Conservation (phyloP, 1,284 basidiomycete genomes). For the Ceratobasidium sp. region DNA sequence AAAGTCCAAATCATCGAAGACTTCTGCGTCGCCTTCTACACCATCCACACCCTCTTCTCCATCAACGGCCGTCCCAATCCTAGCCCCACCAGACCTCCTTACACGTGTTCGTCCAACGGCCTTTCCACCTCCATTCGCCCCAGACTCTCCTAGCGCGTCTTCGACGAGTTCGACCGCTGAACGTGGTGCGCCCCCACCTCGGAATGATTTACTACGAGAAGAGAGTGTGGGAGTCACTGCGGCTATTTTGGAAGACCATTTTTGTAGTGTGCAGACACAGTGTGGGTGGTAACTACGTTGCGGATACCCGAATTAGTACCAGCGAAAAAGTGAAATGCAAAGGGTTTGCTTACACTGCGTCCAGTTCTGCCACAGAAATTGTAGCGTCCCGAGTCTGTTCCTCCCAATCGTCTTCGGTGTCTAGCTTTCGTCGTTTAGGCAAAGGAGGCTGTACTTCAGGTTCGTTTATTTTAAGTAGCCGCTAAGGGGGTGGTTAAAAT, state of each 20-base stretch:
- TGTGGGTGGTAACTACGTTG: constrained; percentile 71
- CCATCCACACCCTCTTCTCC: constrained; percentile 55
- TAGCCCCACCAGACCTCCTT: constrained; percentile 52
- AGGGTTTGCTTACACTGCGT: constrained; percentile 64
- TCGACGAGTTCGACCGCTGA: constrained; percentile 77
- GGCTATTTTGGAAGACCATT: constrained; percentile 95
- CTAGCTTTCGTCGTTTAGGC: constrained; percentile 64
- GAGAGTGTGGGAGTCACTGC: constrained; percentile 85
- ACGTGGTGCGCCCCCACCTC: constrained; percentile 54
- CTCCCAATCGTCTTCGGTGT: constrained; percentile 55
- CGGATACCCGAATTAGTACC: constrained; percentile 17
- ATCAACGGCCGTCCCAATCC: constrained; percentile 59
- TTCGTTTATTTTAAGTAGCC: constrained; percentile 64
- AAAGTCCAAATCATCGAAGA: constrained; percentile 91
- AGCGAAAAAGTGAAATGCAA: background rate
- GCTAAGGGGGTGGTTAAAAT: constrained; percentile 11
- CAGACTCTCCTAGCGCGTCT: constrained; percentile 68
- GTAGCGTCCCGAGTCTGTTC: constrained; percentile 64
- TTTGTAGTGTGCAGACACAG: constrained; percentile 80
- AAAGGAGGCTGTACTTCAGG: constrained; percentile 65
- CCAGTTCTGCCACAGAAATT: constrained; percentile 63
- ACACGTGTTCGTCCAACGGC: constrained; percentile 50
- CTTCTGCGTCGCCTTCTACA: constrained; percentile 63
- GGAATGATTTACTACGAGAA: constrained; percentile 74
- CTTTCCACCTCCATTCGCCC: constrained; percentile 50